phyloP scores from a whole-genome alignment of 1,284 basidiomycete species.

The Microbotryum intermedium region DNA sequence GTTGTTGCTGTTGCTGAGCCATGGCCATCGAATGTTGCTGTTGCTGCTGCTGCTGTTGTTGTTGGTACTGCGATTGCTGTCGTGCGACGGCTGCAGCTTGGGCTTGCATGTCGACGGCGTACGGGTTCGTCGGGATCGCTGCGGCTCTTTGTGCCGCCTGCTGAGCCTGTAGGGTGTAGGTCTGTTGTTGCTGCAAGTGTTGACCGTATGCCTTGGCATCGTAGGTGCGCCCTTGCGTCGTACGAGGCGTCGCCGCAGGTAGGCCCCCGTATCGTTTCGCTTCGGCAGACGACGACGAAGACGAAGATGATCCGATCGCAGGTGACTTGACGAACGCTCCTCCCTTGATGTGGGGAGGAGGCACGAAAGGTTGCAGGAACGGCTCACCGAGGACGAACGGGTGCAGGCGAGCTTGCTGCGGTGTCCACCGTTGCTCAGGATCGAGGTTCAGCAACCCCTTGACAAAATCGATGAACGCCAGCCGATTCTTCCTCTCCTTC shows the following conservation, averaged over 20 bases:
- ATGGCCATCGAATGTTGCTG: not conserved
- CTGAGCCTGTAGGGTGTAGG: constrained; percentile 65
- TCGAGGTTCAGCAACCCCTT: constrained; percentile 88
- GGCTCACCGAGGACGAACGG: constrained; percentile 94
- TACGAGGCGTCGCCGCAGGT: constrained; percentile 54
- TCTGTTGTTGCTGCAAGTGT: constrained; percentile 87
- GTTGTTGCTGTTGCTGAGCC: not conserved
- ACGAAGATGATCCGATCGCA: constrained; percentile 18
- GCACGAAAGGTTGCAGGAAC: constrained; percentile 37
- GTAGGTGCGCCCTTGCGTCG: constrained; percentile 69
- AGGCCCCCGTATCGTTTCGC: constrained; percentile 90
- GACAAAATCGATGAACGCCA: constrained; percentile 96
- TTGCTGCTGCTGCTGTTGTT: constrained; percentile 13
- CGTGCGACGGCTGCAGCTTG: constrained; percentile 23
- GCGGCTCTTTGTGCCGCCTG: constrained; percentile 32
- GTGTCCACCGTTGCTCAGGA: constrained; percentile 91
- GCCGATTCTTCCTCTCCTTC: constrained; percentile 87
- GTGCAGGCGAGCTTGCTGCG: constrained; percentile 89
- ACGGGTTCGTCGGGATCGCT: constrained; percentile 31
- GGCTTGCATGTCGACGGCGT: constrained; percentile 27
- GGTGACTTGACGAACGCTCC: constrained; percentile 13
- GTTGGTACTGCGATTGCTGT: constrained; percentile 4
- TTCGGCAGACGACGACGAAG: constrained; percentile 42
- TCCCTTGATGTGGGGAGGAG: constrained; percentile 29
- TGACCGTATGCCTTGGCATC: constrained; percentile 93